phyloP scores from a whole-genome alignment of 768 basidiomycete genomes.

The Candolleomyces aberdarensis region DNA sequence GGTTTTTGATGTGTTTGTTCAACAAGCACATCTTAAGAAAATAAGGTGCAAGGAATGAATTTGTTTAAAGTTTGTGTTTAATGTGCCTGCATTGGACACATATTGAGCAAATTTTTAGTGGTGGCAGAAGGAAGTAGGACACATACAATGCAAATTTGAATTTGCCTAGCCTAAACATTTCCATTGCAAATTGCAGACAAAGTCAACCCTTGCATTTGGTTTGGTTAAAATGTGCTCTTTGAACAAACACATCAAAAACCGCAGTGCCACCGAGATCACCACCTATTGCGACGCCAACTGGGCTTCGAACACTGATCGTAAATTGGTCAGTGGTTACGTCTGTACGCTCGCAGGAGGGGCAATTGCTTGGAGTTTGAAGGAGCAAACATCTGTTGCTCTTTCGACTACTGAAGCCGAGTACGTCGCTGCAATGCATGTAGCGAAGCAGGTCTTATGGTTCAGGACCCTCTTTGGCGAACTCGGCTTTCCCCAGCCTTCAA shows the following conservation, averaged over 20 bases:
- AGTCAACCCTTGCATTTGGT: conserved; percentile 14
- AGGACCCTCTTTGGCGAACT: conserved; percentile 14
- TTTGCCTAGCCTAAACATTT: no score
- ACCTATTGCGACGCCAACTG: conserved; percentile 11
- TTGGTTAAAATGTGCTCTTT: neutral
- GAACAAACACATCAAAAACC: no score
- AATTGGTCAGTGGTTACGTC: conserved; percentile 20
- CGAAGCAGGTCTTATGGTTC: conserved; percentile 23
- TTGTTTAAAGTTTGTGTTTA: no score
- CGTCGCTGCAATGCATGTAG: conserved; percentile 21
- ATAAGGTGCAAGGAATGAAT: no score
- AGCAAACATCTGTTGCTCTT: conserved; percentile 20
- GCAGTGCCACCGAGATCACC: conserved; percentile 1
- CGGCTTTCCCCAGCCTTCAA: neutral
- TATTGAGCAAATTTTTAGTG: no score
- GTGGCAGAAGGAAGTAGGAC: no score
- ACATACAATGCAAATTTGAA: no score
- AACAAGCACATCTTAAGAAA: no score
- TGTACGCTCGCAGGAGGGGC: conserved; percentile 29
- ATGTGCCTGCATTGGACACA: no score
- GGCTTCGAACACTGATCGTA: neutral
- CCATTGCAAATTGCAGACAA: no score
- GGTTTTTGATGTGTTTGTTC: no score
- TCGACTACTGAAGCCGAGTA: conserved; percentile 47
- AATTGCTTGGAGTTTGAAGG: conserved; percentile 36